Conservation (phyloP, 768 basidiomycete species). For the Xerocomus brunneocitrinus region DNA sequence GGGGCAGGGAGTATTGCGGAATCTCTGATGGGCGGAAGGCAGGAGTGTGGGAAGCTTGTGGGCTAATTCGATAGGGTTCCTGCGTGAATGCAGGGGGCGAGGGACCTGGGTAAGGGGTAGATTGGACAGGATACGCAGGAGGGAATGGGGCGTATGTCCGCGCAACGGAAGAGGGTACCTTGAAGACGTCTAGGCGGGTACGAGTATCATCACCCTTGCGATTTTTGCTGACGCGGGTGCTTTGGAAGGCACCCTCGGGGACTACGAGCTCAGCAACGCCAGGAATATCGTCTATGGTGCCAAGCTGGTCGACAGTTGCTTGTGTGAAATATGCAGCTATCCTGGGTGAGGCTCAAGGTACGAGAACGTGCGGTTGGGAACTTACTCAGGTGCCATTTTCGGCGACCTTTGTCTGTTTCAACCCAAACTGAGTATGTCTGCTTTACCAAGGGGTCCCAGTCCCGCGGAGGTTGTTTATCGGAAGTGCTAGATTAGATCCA, state of each 20-base stretch:
- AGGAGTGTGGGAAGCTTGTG: slow-evolving; percentile 22
- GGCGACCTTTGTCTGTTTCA: slow-evolving; percentile 54
- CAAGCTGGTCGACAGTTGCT: slow-evolving; percentile 63
- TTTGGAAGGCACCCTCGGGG: slow-evolving; percentile 64
- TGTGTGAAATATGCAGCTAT: slow-evolving; percentile 83
- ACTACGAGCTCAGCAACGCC: slow-evolving; percentile 56
- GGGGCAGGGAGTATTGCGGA: slow-evolving; percentile 26
- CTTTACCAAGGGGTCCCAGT: slow-evolving; percentile 71
- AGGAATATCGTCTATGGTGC: slow-evolving; percentile 65
- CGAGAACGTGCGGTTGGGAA: slow-evolving; percentile 8
- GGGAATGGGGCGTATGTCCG: slow-evolving; percentile 43
- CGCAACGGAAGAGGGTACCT: slow-evolving; percentile 29
- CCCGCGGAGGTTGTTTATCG: slow-evolving; percentile 51
- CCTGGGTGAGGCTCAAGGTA: slow-evolving; percentile 19
- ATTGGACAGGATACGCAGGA: slow-evolving; percentile 27
- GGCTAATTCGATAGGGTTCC: slow-evolving; percentile 20
- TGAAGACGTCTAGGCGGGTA: slow-evolving; percentile 30
- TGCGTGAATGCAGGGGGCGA: slow-evolving; percentile 21
- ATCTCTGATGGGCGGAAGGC: slow-evolving; percentile 21
- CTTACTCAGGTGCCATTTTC: slow-evolving; percentile 84
- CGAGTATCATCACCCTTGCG: slow-evolving; percentile 40
- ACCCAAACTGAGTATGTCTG: slow-evolving; percentile 84
- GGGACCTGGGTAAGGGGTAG: slow-evolving; percentile 21
- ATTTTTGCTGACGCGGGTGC: slow-evolving; percentile 55
- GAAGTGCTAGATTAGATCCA: slow-evolving; percentile 26